Percentiles rank a stretch among this genome's conserved stretches.
Conservation (phyloP, 2,329 filamentous ascomycete genomes). For the Ascomycota sp. region DNA sequence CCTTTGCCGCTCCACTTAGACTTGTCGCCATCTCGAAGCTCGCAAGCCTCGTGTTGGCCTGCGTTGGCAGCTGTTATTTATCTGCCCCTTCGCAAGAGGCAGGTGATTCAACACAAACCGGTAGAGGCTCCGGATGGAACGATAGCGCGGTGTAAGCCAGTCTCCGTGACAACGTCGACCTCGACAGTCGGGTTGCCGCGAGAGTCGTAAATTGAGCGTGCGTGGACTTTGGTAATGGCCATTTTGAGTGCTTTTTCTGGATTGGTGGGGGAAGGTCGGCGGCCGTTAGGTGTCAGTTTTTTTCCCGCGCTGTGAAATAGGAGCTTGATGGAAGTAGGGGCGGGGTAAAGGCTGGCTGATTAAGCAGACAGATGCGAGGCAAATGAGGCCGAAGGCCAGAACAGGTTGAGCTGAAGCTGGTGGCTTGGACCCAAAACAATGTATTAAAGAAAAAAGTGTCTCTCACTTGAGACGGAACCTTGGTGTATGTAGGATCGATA, state of each 20-base stretch:
- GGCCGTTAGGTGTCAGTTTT: too few species aligned
- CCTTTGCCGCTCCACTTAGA: conserved; percentile 72
- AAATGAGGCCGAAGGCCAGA: too few species aligned
- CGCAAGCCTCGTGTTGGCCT: conserved; percentile 80
- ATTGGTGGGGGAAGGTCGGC: too few species aligned
- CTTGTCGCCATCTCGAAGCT: conserved; percentile 83
- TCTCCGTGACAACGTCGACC: conserved; percentile 92
- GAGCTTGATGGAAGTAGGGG: too few species aligned
- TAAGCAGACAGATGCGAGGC: too few species aligned
- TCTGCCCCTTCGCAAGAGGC: not conserved
- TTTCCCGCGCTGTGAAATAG: too few species aligned
- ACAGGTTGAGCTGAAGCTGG: too few species aligned
- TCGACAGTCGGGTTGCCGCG: conserved; percentile 96
- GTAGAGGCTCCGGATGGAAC: conserved; percentile 94
- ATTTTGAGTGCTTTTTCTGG: conserved; percentile 41
- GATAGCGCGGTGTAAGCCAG: conserved; percentile 89
- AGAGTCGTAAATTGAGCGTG: conserved; percentile 95
- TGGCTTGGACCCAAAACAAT: too few species aligned
- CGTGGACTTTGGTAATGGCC: conserved; percentile 79
- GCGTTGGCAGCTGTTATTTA: conserved; percentile 10
- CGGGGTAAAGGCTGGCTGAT: too few species aligned
- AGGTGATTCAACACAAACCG: conserved; percentile 31
- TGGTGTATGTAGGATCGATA: too few species aligned
- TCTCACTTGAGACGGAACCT: too few species aligned
- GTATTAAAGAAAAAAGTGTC: too few species aligned